phyloP scores from a whole-genome alignment of 352 stramenopile genomes.

The Thalassiosira ordinaria region DNA sequence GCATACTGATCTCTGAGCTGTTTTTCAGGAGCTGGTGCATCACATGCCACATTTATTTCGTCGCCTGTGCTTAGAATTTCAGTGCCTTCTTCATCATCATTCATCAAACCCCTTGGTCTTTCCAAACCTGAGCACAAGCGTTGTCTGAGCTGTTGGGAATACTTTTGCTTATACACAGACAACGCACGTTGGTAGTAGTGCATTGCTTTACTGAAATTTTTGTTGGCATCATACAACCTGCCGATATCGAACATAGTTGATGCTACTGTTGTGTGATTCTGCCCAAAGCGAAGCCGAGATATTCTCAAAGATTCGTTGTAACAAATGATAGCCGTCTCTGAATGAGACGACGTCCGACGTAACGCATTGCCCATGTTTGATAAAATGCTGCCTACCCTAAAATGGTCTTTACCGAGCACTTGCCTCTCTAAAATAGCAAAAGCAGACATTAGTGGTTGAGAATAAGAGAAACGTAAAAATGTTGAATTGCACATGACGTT shows the following conservation, averaged over 20 bases:
- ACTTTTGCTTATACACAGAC: slow-evolving; percentile 55
- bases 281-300: slow-evolving; percentile 49
- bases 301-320: slow-evolving; percentile 66
- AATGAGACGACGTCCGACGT: slow-evolving; percentile 21
- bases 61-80: slow-evolving; percentile 57
- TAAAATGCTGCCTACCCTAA: slow-evolving; percentile 45
- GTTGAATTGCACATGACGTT: not conserved
- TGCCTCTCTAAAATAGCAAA: slow-evolving; percentile 33
- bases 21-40: slow-evolving; percentile 17
- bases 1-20: slow-evolving; percentile 53
- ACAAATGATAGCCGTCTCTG: slow-evolving; percentile 47
- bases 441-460: slow-evolving; percentile 14
- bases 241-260: slow-evolving; percentile 52
- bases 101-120: slow-evolving; percentile 6
- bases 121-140: slow-evolving; percentile 47
- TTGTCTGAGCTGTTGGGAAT: slow-evolving; percentile 48
- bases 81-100: slow-evolving; percentile 19
- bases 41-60: slow-evolving; percentile 35
- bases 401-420: slow-evolving; percentile 64
- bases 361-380: slow-evolving; percentile 60
- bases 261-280: slow-evolving; percentile 54
- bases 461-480: slow-evolving; percentile 3
- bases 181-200: slow-evolving; percentile 53
- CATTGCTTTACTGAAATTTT: slow-evolving; percentile 56
- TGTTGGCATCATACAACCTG: slow-evolving; percentile 52